Percentiles rank a stretch among this genome's conserved stretches.
These are phyloP conservation scores for Lepiota brunneoincarnata DNA, from an alignment of 768 basidiomycete species.

Conservation along the genomic window DNA sequence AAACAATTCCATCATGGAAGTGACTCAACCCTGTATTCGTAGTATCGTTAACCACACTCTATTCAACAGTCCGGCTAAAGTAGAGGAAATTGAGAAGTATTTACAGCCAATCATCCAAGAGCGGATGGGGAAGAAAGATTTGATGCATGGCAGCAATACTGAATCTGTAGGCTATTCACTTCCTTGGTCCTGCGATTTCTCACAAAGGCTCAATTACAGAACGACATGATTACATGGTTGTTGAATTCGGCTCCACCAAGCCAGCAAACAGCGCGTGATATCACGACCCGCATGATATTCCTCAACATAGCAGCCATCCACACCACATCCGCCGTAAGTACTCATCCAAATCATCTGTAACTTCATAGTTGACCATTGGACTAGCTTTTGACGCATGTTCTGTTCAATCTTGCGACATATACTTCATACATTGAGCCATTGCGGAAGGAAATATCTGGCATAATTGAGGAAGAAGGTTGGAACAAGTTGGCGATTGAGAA, in stretches of 20 bases:
- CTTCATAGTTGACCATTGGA: neutral
- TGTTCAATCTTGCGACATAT: constrained; percentile 34
- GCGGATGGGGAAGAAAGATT: constrained; percentile 1
- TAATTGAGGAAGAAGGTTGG: constrained; percentile 30
- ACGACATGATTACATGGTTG: constrained; percentile 38
- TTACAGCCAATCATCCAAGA: constrained; percentile 8
- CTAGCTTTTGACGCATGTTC: constrained; percentile 33
- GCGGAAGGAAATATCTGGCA: constrained; percentile 34
- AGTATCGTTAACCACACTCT: neutral
- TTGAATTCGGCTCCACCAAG: constrained; percentile 27
- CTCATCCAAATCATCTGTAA: neutral
- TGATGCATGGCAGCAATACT: neutral
- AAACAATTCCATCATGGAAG: no score
- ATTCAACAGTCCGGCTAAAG: neutral
- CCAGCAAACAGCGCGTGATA: constrained; percentile 21
- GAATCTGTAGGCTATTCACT: neutral
- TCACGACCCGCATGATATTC: constrained; percentile 29
- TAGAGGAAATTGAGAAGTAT: constrained; percentile 3
- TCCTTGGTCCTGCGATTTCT: neutral
- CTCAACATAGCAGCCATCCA: constrained; percentile 36
- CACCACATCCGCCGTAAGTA: constrained; percentile 34
- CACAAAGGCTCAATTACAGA: constrained; percentile 18
- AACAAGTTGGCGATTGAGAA: constrained; percentile 29
- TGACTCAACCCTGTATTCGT: neutral
- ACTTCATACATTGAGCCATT: constrained; percentile 33